Evolutionary conservation across 805 yeast genomes (phyloP), one percentile per base, ranked within the genome.

Genomic region (Hanseniaspora taiwanica): DNA sequence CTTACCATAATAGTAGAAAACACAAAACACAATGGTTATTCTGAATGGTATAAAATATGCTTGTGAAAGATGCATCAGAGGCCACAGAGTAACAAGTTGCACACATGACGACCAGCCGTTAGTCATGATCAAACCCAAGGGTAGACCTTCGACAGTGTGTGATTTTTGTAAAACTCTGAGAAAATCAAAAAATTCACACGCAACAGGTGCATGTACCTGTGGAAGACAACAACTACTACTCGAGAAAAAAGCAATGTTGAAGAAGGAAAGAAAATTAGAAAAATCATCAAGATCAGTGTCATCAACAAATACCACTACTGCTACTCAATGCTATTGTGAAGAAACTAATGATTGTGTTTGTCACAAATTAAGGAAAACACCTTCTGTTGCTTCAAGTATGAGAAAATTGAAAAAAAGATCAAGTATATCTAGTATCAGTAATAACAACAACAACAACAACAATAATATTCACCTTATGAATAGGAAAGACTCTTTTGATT

Each of bases 31-130:
- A 13, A 89, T 87, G 96, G 96, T 89, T 42, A 66, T 84, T 40
- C 78, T 89, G 39, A 84, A 86, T 52, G 97, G 96, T 29, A 79
- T 83, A 48, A 89, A 91, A 56, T 89, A 86, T 60, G 97, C 98
- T 44, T 89, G 98, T 59, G 94, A 86, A 48, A 66, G 96, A 44
- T 89, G 98, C 60, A 87, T 91, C 37, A 71, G 98, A 45, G 98
- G 98, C 35, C 98, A 91, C 55, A 68, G 98, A 40, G 98, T 89
- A 36, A 82, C 96, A 1, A 76, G 94, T 2, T 91, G 98, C 60
- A 78, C 80, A 35, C 98, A 91, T 58, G 76, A 87, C 0, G 95
- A 91, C 49, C 84, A 83, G 53, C 93, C 94, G 4, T 64, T 91
- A 49, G 79, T 82, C 56, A 81, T 81, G 82, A 89, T 91, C 58